Conservation (phyloP, 2,329 filamentous ascomycete species). For the Sporothrix luriei region DNA sequence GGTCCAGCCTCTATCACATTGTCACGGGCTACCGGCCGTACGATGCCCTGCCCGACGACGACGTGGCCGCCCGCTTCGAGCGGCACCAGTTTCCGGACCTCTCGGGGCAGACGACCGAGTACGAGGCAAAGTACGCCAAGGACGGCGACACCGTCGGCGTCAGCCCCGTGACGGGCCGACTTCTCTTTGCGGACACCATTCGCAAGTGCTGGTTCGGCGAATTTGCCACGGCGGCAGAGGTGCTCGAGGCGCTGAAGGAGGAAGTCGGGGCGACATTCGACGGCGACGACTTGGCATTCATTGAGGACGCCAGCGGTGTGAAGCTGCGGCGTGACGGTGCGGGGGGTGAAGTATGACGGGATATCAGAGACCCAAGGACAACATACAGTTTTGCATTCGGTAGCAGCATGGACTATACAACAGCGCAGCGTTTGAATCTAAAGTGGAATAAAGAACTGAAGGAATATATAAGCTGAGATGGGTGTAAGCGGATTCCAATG, state of each 20-base stretch:
- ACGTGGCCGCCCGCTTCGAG: neutral
- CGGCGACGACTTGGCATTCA: neutral
- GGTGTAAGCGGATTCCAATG: neutral
- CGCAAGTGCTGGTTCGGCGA: neutral
- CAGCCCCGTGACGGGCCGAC: neutral
- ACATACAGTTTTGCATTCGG: too few relatives aligned
- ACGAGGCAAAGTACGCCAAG: neutral
- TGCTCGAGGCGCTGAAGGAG: neutral
- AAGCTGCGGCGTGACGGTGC: too few relatives aligned
- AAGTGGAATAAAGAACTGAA: neutral
- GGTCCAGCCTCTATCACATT: neutral
- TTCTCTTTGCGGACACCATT: neutral
- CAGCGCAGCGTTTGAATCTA: too few relatives aligned
- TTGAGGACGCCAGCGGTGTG: neutral
- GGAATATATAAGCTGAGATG: neutral
- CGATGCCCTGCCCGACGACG: neutral
- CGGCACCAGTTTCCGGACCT: neutral
- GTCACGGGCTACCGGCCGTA: neutral
- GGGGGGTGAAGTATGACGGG: too few relatives aligned
- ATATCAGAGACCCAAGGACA: too few relatives aligned
- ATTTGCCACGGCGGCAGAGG: neutral
- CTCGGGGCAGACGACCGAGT: neutral
- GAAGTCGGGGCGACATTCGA: neutral
- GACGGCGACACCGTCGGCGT: neutral
- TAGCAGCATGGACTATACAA: too few relatives aligned